A percentile compares a stretch with the other conserved stretches of the same genome.
phyloP scores from a whole-genome alignment of 1,284 basidiomycete genomes.

The Ustilago vetiveriae region DNA sequence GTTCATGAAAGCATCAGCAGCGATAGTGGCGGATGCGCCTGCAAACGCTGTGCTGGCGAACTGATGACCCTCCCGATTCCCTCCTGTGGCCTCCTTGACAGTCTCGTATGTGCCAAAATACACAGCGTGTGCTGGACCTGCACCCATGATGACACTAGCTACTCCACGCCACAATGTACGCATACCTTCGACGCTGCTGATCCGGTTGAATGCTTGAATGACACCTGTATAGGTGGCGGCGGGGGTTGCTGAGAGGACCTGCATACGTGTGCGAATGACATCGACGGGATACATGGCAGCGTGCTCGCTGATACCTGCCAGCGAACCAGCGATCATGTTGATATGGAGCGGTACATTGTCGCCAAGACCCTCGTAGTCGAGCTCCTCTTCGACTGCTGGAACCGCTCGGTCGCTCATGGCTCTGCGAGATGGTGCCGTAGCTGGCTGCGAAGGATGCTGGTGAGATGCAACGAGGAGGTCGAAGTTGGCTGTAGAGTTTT shows the following conservation, averaged over 20 bases:
- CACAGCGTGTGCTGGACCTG: slow-evolving; percentile 96
- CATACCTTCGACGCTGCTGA: slow-evolving; percentile 91
- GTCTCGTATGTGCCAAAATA: slow-evolving; percentile 97
- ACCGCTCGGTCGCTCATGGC: slow-evolving; percentile 45
- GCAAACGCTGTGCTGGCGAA: slow-evolving; percentile 87
- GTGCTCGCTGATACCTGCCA: slow-evolving; percentile 98
- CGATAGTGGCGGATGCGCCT: slow-evolving; percentile 92
- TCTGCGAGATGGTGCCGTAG: neutral
- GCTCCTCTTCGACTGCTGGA: slow-evolving; percentile 55
- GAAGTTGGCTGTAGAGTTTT: neutral
- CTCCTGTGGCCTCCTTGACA: slow-evolving; percentile 90
- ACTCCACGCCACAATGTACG: slow-evolving; percentile 94
- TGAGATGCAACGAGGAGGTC: neutral
- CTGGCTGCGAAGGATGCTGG: neutral
- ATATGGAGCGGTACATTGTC: slow-evolving; percentile 70
- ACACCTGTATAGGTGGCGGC: slow-evolving; percentile 87
- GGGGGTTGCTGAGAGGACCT: slow-evolving; percentile 84
- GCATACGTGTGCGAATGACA: slow-evolving; percentile 99
- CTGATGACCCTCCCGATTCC: slow-evolving; percentile 82
- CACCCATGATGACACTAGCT: slow-evolving; percentile 94
- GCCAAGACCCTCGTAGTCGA: slow-evolving; percentile 65
- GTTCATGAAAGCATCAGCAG: slow-evolving; percentile 98
- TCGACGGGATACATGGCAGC: slow-evolving; percentile 99
- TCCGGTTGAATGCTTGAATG: slow-evolving; percentile 85
- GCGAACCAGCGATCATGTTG: slow-evolving; percentile 95